phyloP scores from a whole-genome alignment of 768 basidiomycete species.

The Tubosaeta sp. region DNA sequence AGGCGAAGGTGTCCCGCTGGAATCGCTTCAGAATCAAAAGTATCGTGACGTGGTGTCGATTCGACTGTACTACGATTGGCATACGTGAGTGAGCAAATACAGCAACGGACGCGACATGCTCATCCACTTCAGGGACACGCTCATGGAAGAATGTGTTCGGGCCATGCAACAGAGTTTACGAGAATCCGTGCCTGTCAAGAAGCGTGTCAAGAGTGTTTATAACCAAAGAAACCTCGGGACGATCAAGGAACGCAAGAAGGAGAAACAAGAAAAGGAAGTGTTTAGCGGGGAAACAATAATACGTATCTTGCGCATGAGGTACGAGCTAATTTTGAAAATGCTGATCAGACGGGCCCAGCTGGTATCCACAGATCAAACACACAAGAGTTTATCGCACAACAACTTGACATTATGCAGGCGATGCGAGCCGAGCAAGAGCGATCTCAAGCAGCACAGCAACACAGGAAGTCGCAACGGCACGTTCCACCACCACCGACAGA shows the following conservation, averaged over 20 bases:
- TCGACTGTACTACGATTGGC: conserved; percentile 95
- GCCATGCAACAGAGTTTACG: conserved; percentile 89
- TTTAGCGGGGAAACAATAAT: conserved; percentile 87
- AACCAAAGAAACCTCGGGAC: conserved; percentile 93
- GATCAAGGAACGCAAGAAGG: conserved; percentile 89
- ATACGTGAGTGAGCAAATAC: conserved; percentile 54
- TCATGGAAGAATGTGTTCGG: conserved; percentile 94
- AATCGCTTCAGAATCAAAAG: conserved; percentile 87
- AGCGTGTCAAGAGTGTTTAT: conserved; percentile 90
- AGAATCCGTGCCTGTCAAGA: conserved; percentile 70
- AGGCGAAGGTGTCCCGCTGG: conserved; percentile 86
- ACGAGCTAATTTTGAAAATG: conserved; percentile 15
- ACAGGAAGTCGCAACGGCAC: conserved; percentile 53
- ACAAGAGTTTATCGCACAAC: conserved; percentile 83
- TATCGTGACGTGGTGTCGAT: conserved; percentile 89
- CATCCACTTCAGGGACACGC: conserved; percentile 51
- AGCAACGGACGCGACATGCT: conserved; percentile 1
- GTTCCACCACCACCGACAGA: conserved; percentile 27
- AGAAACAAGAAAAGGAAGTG: conserved; percentile 73
- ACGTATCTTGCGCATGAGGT: conserved; percentile 95
- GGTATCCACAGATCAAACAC: conserved; percentile 57
- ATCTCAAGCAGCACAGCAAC: conserved; percentile 56
- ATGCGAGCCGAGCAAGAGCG: conserved; percentile 81
- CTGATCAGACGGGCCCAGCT: conserved; percentile 3
- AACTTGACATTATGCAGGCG: conserved; percentile 75